These are phyloP conservation scores for Psilocybe azurescens DNA, from an alignment of 768 basidiomycete species.

Conservation along the genomic window DNA sequence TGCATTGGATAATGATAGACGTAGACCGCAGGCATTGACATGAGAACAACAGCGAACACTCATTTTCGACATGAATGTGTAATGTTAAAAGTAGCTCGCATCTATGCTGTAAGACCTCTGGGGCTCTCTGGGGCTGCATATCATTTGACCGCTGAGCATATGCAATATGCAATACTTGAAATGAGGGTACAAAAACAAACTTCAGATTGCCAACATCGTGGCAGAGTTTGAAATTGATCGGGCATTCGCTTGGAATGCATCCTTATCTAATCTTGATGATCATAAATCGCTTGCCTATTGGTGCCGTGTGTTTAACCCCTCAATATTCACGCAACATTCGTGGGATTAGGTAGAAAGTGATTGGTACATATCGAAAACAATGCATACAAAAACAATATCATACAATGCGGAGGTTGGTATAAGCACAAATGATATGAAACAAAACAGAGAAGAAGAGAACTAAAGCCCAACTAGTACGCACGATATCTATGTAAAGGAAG, in stretches of 20 bases:
- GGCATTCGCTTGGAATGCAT: background rate
- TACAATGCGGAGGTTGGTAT: constrained; percentile 32
- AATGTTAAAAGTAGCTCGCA: too few relatives aligned
- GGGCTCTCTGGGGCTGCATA: background rate
- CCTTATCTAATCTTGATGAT: constrained; percentile 22
- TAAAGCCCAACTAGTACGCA: constrained; percentile 14
- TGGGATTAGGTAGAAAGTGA: constrained; percentile 6
- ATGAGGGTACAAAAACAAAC: background rate
- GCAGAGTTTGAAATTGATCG: constrained; percentile 9
- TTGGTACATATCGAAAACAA: constrained; percentile 3
- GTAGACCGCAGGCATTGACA: background rate
- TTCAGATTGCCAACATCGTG: background rate
- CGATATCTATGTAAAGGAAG: background rate
- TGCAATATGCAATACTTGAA: background rate
- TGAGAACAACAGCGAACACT: background rate
- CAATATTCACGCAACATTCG: background rate
- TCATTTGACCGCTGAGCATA: background rate
- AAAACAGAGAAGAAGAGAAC: constrained; percentile 13
- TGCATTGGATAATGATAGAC: too few relatives aligned
- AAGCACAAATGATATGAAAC: constrained; percentile 26
- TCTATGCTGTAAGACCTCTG: background rate
- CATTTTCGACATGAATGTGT: background rate
- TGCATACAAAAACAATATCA: constrained; percentile 27
- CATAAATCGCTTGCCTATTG: constrained; percentile 2
- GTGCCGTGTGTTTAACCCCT: background rate